phyloP scores from a whole-genome alignment of 495 filamentous ascomycete species.

The Parmelia sp. region DNA sequence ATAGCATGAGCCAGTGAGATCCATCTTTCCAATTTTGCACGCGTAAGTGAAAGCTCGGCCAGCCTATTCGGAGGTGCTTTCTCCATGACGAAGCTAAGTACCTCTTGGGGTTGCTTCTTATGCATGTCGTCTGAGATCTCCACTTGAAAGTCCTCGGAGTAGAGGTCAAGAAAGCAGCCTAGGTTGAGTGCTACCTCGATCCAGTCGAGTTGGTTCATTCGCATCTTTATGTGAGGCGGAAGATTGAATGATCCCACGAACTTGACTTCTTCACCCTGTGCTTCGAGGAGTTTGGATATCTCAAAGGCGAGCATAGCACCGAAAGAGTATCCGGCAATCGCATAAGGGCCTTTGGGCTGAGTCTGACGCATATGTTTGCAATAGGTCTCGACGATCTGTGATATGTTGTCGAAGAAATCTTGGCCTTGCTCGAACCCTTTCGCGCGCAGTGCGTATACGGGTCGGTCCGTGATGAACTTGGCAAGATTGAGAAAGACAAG shows the following conservation, averaged over 20 bases:
- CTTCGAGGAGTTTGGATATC: constrained; percentile 41
- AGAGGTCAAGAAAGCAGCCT: neutral
- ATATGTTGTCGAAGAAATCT: neutral
- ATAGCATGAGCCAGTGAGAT: neutral
- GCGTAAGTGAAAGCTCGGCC: neutral
- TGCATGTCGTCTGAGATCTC: neutral
- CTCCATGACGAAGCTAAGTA: neutral
- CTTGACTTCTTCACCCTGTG: constrained; percentile 7
- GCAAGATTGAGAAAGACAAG: constrained; percentile 50
- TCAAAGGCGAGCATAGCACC: constrained; percentile 52
- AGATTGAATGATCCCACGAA: neutral
- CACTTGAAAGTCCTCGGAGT: neutral
- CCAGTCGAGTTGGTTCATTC: neutral
- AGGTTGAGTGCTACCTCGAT: neutral
- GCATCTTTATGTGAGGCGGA: neutral
- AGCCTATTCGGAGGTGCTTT: neutral
- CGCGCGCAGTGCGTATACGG: constrained; percentile 48
- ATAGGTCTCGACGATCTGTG: constrained; percentile 23
- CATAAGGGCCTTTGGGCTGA: constrained; percentile 52
- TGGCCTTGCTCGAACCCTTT: constrained; percentile 37
- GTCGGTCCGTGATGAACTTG: constrained; percentile 42
- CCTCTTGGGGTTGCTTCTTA: neutral
- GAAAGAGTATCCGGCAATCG: constrained; percentile 50
- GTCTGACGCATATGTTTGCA: neutral
- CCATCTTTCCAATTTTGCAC: neutral